These are phyloP conservation scores for Prunus fruticosa DNA, from an alignment of 306 rosid species.

Conservation along the genomic window DNA sequence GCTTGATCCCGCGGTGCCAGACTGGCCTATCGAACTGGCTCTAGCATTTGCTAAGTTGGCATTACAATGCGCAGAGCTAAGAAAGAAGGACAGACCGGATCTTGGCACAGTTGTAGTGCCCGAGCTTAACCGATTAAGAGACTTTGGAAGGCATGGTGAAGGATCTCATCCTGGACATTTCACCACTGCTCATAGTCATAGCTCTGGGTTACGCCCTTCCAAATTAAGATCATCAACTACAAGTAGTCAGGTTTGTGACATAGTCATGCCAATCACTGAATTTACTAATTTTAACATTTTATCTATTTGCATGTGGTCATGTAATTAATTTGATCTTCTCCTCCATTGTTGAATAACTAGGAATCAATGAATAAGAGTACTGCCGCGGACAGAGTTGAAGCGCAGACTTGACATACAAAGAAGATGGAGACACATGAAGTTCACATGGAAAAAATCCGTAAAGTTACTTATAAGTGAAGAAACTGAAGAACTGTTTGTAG, in stretches of 20 bases:
- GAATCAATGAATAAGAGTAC: neutral
- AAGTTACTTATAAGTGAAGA: neutral
- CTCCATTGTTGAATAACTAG: conserved; percentile 5
- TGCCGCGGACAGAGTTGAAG: neutral
- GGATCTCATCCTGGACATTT: neutral
- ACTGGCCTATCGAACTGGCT: conserved; percentile 88
- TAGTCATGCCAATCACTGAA: too few species aligned
- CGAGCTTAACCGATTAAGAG: conserved; percentile 72
- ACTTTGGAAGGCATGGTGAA: conserved; percentile 34
- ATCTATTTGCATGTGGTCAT: too few species aligned
- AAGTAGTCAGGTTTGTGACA: conserved; percentile 9
- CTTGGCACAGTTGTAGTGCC: conserved; percentile 75
- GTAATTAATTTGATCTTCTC: neutral
- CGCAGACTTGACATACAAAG: neutral
- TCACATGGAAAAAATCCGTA: neutral
- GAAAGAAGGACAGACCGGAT: conserved; percentile 86
- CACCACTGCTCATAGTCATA: conserved; percentile 5
- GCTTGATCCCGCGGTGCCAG: conserved; percentile 67
- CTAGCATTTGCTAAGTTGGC: conserved; percentile 67
- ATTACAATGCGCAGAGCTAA: conserved; percentile 64
- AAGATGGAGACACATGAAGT: neutral
- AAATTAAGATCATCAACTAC: conserved; percentile 12
- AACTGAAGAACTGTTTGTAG: conserved; percentile 1
- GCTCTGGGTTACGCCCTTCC: conserved; percentile 22
- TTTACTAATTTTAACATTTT: too few species aligned